Percentiles rank a stretch among this genome's conserved stretches.
phyloP scores from a whole-genome alignment of 164 flowering plant genomes.

The Brasenia schreberi region DNA sequence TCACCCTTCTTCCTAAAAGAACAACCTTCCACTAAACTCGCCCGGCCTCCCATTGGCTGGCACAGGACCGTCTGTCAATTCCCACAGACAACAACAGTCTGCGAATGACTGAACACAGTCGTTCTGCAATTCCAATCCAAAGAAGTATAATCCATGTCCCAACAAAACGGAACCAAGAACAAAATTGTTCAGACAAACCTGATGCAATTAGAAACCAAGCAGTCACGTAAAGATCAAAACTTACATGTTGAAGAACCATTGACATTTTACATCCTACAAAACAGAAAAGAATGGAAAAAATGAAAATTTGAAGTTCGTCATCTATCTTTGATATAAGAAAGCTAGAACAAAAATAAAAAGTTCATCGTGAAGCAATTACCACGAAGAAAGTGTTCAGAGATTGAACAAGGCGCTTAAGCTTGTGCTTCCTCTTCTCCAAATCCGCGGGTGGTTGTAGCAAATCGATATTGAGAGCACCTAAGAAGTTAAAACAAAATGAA shows the following conservation, averaged over 20 bases:
- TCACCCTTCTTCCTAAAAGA: constrained; percentile 44
- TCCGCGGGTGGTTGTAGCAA: constrained; percentile 46
- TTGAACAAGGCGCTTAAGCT: constrained; percentile 53
- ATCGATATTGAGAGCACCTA: constrained; percentile 39
- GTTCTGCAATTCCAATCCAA: too few relatives aligned
- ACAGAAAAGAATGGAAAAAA: background rate
- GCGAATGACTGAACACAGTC: too few relatives aligned
- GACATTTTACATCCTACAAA: constrained; percentile 43
- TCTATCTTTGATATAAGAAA: background rate
- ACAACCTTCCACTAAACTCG: constrained; percentile 42
- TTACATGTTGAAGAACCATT: constrained; percentile 51
- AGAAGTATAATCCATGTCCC: too few relatives aligned
- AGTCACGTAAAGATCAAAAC: constrained; percentile 7
- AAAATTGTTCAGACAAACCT: too few relatives aligned
- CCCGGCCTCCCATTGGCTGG: too few relatives aligned
- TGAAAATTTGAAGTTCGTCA: background rate
- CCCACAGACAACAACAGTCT: too few relatives aligned
- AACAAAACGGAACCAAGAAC: too few relatives aligned
- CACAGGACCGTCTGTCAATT: too few relatives aligned
- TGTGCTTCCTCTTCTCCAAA: constrained; percentile 57
- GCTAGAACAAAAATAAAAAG: background rate
- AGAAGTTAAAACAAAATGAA: too few relatives aligned
- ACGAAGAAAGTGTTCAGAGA: constrained; percentile 54
- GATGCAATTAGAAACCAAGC: too few relatives aligned
- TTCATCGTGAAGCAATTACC: constrained; percentile 9